Conservation (phyloP, 2,329 filamentous ascomycete genomes). For the Pseudogymnoascus pannorum region DNA sequence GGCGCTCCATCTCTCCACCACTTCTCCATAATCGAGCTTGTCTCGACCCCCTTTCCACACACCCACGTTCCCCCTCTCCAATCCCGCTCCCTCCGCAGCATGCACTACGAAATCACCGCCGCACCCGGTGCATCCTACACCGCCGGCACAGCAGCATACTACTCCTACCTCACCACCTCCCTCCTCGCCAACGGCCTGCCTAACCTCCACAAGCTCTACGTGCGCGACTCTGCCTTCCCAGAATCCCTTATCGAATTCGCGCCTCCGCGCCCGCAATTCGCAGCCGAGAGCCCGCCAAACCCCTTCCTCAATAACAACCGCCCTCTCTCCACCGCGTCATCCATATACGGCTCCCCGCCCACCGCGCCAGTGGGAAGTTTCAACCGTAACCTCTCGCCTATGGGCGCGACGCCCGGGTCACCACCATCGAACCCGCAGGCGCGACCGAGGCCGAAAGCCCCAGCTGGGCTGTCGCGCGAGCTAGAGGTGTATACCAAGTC, state of each 20-base stretch:
- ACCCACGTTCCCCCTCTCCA: constrained; percentile 52
- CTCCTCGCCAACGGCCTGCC: constrained; percentile 71
- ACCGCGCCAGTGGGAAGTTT: neutral
- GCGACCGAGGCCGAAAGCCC: constrained; percentile 6
- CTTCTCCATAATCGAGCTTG: constrained; percentile 48
- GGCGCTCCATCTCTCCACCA: constrained; percentile 34
- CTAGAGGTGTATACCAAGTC: constrained; percentile 60
- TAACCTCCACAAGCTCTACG: constrained; percentile 68
- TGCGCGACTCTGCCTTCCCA: constrained; percentile 76
- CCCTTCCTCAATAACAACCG: constrained; percentile 19
- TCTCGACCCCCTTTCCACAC: constrained; percentile 49
- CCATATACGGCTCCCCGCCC: constrained; percentile 14
- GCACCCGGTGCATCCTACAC: constrained; percentile 48
- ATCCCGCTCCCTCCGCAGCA: constrained; percentile 60
- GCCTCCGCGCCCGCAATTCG: constrained; percentile 52
- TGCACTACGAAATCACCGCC: constrained; percentile 78
- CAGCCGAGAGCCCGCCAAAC: constrained; percentile 26
- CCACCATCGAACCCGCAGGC: constrained; percentile 5
- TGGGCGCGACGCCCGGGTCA: constrained; percentile 15
- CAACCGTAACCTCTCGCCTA: neutral
- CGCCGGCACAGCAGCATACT: constrained; percentile 57
- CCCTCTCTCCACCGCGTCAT: neutral
- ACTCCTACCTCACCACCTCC: constrained; percentile 78
- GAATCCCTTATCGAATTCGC: constrained; percentile 65
- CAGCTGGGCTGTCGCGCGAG: constrained; percentile 43